These are phyloP conservation scores for Lentinula guzmanii DNA, from an alignment of 768 basidiomycete genomes.

Conservation along the genomic window DNA sequence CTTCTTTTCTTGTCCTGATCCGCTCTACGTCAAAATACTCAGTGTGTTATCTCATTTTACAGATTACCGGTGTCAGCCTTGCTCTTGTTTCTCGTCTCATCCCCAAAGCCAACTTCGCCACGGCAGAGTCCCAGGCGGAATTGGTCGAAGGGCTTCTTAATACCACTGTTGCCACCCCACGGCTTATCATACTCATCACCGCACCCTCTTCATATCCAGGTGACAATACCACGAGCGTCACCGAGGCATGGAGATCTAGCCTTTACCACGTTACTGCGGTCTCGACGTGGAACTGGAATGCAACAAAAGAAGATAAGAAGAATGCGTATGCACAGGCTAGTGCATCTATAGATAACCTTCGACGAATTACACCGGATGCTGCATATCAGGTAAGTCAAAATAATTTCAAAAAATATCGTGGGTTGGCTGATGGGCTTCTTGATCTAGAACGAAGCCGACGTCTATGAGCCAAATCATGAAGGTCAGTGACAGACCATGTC, in stretches of 20 bases:
- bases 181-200: constrained; percentile 35
- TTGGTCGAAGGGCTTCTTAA: constrained; percentile 31
- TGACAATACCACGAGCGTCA: constrained; percentile 30
- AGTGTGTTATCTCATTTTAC: neutral
- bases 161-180: constrained; percentile 28
- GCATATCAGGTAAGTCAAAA: constrained; percentile 34
- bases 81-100: constrained; percentile 41
- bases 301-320: constrained; percentile 29
- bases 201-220: constrained; percentile 29
- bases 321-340: constrained; percentile 27
- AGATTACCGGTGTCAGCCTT: constrained; percentile 34
- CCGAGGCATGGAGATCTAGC: constrained; percentile 25
- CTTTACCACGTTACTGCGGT: constrained; percentile 41
- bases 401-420: neutral
- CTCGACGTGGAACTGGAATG: constrained; percentile 40
- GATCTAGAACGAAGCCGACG: constrained; percentile 22
- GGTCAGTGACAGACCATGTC: neutral
- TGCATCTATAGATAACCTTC: constrained; percentile 31
- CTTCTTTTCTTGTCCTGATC: neutral
- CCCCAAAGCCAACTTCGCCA: constrained; percentile 30
- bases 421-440: neutral
- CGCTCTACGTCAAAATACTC: neutral
- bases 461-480: constrained; percentile 22
- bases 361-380: constrained; percentile 36
- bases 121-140: constrained; percentile 18